Conservation (phyloP, 1,284 basidiomycete species). For the Schizophyllum commune region DNA sequence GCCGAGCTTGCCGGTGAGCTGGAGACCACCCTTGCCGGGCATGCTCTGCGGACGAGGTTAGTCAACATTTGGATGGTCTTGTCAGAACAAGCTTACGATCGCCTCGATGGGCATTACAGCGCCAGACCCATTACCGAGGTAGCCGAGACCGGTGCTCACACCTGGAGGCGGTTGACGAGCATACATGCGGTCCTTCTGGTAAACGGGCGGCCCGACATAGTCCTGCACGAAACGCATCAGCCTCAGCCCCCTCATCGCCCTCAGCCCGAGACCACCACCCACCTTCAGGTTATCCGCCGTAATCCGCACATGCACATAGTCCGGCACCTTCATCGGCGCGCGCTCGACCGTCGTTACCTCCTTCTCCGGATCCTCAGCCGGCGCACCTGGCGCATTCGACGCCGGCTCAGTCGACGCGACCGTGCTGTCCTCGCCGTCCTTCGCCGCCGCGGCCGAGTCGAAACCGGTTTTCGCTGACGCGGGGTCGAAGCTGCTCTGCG, state of each 20-base stretch:
- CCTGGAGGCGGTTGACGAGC: conserved; percentile 78
- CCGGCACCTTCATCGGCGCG: conserved; percentile 78
- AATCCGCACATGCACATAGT: conserved; percentile 74
- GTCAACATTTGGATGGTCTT: background rate
- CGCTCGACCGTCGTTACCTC: conserved; percentile 73
- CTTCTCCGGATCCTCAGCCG: conserved; percentile 22
- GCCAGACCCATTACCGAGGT: conserved; percentile 93
- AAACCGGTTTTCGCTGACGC: conserved; percentile 9
- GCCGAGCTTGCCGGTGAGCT: conserved; percentile 94
- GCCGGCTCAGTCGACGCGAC: conserved; percentile 33
- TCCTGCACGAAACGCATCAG: conserved; percentile 31
- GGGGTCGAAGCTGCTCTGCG: conserved; percentile 2
- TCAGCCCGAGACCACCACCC: background rate
- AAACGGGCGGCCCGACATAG: conserved; percentile 93
- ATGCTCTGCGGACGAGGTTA: conserved; percentile 50
- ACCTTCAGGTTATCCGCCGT: conserved; percentile 77
- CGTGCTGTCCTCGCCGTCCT: conserved; percentile 6
- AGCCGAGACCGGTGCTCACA: conserved; percentile 91
- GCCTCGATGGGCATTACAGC: conserved; percentile 97
- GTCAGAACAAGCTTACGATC: conserved; percentile 45
- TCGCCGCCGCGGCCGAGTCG: conserved; percentile 5
- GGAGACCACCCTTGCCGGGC: conserved; percentile 86
- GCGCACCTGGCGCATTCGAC: conserved; percentile 23
- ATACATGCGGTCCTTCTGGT: conserved; percentile 95
- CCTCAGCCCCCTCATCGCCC: background rate